Evolutionary conservation across 371 early-diverging fungal species (phyloP), one percentile per base, ranked within the genome.

Genomic region (Syncephalastrum monosporum): DNA sequence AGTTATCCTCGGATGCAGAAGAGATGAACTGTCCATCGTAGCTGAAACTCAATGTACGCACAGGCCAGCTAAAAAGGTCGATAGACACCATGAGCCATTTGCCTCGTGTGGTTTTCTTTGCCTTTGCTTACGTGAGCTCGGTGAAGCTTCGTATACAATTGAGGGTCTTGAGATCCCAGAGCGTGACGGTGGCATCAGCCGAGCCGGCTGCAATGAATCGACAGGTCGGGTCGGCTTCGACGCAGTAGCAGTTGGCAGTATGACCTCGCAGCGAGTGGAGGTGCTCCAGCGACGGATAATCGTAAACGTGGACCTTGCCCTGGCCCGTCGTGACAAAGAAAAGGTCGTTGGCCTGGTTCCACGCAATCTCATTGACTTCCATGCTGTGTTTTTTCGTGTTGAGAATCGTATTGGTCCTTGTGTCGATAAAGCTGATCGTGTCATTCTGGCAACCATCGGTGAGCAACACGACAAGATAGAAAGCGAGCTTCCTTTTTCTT

Each of bases 11-110:
- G 0, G 91, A 91, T 7, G 87, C 92, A 7, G 89, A 87, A 0
- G 92, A 94, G 29, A 95, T 65, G 53, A 88, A 85, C 50, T 88
- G 88, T 4, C 92, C 94, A 71, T 94, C 94, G 69, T 82, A 75
- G 58, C 89, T 90, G 63, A 95, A 94, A 48, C 90, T 86, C 55
- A 94, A 77, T 12, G 93, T 87, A 47, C 92, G 77, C 0, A 94
- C 89, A 2, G 94, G 91, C 87, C 87, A 90, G 27, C 90, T 91
- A 66, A 21, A n/a, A 25, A 56, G 17, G 49, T 27, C 27, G 27
- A 51, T 41, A 27, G 12, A 7, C 13, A 25, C 15, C 14, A 6
- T 23, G 3, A 25, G 33, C n/a, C 23, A 17, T 4, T 42, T 16
- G 38, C 2, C 5, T 19, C 8, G 13, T 4, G 3, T 7, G 8